Evolutionary conservation across 2,329 filamentous ascomycete genomes (phyloP), one percentile per base, ranked within the genome.

Genomic region (Colletotrichum sp.): DNA sequence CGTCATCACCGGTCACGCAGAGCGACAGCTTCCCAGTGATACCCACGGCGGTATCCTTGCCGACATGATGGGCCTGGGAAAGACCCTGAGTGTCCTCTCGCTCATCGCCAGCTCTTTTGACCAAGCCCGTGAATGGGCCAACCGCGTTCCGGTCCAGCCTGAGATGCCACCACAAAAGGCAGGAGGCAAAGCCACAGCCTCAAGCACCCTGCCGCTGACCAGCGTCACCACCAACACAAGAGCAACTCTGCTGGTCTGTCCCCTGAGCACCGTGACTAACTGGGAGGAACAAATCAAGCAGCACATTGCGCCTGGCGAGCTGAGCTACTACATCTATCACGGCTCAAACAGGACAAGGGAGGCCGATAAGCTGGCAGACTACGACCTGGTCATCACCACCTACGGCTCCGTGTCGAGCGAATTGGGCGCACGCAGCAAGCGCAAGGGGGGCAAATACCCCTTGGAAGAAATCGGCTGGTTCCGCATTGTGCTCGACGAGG

Each of bases 201-300:
- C 80, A 36, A 86, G 86, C 24, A 81, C 82, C 2, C 81, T 91
- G 21, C 86, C 83, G 4, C 82, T 91, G 24, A 90, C 88, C 15
- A 83, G 80, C 13, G 80, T 94, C n/a, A 83, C 85, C 24, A 87
- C 86, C 55, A 98, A 98, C 79, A 91, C 91, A 8, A 93, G 92
- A 79, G 92, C 94, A 1, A 98, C 97, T 0, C 86, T 99, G 36
- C 88, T 99, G 21, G 91, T 99, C 18, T 97, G 94, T 70, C 97
- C 97, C 1, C 88, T 98, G 4, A 98, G 95, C 79, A 97, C 96
- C 0, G 92, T 98, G 72, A 93, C 93, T 31, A 99, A 98, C 79
- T 99, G 97, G 97, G 93, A 96, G 78, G 92, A 95, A 77, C 97
- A 99, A 83, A 94, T 98, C 75, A 93, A 93, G 78, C 90, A 94